These are phyloP conservation scores for Syncephalastrum monosporum DNA, from an alignment of 371 early-diverging fungal genomes.

Conservation along the genomic window DNA sequence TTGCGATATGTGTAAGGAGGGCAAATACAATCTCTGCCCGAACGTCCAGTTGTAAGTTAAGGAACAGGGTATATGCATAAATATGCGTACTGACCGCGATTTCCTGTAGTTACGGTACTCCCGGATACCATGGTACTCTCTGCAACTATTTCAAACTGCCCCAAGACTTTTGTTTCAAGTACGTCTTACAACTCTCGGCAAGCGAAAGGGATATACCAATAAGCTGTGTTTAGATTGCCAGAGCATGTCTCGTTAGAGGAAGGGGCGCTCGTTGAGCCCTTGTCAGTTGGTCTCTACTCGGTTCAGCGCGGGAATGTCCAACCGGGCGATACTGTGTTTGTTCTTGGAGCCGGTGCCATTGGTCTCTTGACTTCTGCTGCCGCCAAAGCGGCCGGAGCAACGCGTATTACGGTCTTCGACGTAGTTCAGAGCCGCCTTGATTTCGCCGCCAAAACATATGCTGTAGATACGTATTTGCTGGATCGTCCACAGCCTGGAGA, in stretches of 20 bases:
- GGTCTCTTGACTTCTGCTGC: constrained; percentile 46
- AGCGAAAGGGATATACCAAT: neutral
- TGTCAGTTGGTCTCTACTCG: constrained; percentile 47
- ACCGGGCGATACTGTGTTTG: constrained; percentile 62
- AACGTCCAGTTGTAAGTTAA: constrained; percentile 39
- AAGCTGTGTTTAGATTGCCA: constrained; percentile 27
- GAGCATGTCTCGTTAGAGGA: constrained; percentile 57
- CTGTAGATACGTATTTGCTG: constrained; percentile 33
- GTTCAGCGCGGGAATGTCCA: constrained; percentile 57
- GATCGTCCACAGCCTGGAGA: constrained; percentile 26
- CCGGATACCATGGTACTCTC: constrained; percentile 50
- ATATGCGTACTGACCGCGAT: neutral
- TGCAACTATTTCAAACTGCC: constrained; percentile 41
- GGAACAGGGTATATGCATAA: too few species aligned
- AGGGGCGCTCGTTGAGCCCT: constrained; percentile 45
- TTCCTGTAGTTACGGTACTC: constrained; percentile 29
- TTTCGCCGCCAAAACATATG: constrained; percentile 43
- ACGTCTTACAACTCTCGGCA: constrained; percentile 6
- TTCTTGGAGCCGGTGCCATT: constrained; percentile 45
- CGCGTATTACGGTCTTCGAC: constrained; percentile 32
- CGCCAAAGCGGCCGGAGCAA: constrained; percentile 51
- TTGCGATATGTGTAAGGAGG: constrained; percentile 50
- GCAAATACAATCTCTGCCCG: constrained; percentile 49
- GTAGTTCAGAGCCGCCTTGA: constrained; percentile 27
- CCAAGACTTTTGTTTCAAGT: constrained; percentile 49